Evolutionary conservation across 2,329 filamentous ascomycete species (phyloP).

Genomic region (Colletotrichum scovillei): DNA sequence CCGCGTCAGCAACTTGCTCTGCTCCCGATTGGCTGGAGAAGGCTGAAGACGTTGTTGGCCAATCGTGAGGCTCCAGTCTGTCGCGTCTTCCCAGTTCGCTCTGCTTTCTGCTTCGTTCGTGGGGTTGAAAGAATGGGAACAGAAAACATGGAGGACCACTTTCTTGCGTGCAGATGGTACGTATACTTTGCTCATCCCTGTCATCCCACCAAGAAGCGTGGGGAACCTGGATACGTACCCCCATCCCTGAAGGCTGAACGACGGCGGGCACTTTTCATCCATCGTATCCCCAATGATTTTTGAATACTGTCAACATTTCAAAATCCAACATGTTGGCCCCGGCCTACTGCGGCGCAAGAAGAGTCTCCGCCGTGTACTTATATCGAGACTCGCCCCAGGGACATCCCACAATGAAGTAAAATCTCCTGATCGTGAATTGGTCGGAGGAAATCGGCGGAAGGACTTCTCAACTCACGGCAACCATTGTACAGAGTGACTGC

Average conservation of each 20-base stretch:
- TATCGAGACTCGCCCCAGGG: slow-evolving; percentile 11
- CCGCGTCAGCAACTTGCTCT: slow-evolving; percentile 21
- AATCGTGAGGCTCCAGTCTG: slow-evolving; percentile 17
- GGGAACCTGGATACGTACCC: slow-evolving; percentile 29
- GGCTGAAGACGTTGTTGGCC: neutral
- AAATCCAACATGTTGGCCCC: slow-evolving; percentile 8
- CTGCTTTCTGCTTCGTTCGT: slow-evolving; percentile 19
- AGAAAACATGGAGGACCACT: neutral
- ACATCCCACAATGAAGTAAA: slow-evolving; percentile 2
- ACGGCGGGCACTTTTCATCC: neutral
- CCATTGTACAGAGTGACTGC: neutral
- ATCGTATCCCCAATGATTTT: slow-evolving; percentile 9
- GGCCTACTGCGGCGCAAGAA: neutral
- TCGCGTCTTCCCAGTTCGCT: neutral
- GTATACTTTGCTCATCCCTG: neutral
- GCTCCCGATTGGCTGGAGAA: slow-evolving; percentile 26
- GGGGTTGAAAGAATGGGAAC: slow-evolving; percentile 12
- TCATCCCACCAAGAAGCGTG: slow-evolving; percentile 7
- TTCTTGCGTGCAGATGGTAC: slow-evolving; percentile 16
- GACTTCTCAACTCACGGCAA: neutral
- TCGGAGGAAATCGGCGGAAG: neutral
- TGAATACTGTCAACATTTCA: slow-evolving; percentile 6
- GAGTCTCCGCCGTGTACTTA: slow-evolving; percentile 1
- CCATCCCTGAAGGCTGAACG: neutral
- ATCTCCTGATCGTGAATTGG: slow-evolving; percentile 20